Base-by-base conservation (phyloP, 768 basidiomycete genomes). In the Lactifluus pinguis region DNA sequence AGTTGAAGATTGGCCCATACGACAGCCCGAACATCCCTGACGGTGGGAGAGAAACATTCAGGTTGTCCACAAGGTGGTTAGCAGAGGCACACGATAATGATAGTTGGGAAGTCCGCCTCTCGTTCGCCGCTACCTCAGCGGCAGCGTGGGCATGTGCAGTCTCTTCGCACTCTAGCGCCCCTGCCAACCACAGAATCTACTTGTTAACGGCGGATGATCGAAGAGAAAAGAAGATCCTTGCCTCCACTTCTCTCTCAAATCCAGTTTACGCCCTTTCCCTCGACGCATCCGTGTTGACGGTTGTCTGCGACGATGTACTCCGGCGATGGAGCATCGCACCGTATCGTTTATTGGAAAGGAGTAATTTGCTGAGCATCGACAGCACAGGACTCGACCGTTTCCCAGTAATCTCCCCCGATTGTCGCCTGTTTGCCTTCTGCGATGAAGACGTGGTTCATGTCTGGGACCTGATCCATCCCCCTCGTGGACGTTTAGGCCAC, bases 1-100 rank as follows among this genome's bases (percentile, higher is more conserved):
- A 53, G 39, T 38, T 62, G 38, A 62, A 57, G 55, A 62, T 62
- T 19, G 55, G 55, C 9, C 56, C 61, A 13, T 62, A 47, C 38
- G 38, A 19, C 30, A 21, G 39, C 51, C 42, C 50, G 45, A 57
- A 57, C n/a, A 14, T 3, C 34, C 21, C 15, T 21, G 38, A 56
- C 32, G 21, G 25, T 15, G 11, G 30, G 13, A 34, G 19, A n/a
- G 55, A 62, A 47, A 57, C 56, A 38, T 38, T 62, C 38, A 53
- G 39, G 17, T 15, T 62, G 30, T 42, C 30, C 6, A 51, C 61
- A 8, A 41, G 19, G 39, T 62, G 61, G 49, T 19, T 62, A 19
- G 17, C 56, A 19, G 61, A 52, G 38, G 55, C 51, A 11, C 44
- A 25, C 8, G 56, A 53, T 15, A 48, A 56, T 4, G 29, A 25